Base-by-base conservation (phyloP, 345 rosid species). In the Eucalyptus pauciflora region DNA sequence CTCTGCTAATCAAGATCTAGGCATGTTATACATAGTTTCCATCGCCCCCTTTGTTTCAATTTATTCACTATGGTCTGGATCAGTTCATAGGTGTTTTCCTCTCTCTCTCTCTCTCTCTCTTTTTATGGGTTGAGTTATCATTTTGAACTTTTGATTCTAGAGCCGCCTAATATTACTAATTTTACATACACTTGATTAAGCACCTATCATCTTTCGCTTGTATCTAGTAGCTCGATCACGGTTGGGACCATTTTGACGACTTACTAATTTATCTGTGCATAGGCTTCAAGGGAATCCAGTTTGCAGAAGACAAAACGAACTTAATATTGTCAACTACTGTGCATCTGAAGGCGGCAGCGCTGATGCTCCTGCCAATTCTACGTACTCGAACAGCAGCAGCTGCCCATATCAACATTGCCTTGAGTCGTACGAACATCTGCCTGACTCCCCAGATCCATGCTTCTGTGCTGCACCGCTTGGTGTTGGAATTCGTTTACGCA, bases 211-310 rank as follows among this genome's bases (percentile, higher is more conserved):
- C 8, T 67, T 87, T 45, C 14, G 5, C 37, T 25, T 8, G 43
- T 62, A 80, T 81, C 20, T 15, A n/a, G 76, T n/a, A 67, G 76
- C 41, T 64, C 5, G 9, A 31, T 67, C 41, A 31, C 6, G 20
- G 20, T 67, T 67, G 76, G 43, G 27, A 86, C 31, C 91, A 89
- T 80, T 58, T 85, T 52, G 37, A 54, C 11, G 20, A 15, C 45
- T 31, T 37, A 14, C 9, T 27, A 43, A 13, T 86, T 41, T 51
- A 27, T n/a, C 24, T 4, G 79, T 92, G 52, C 48, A 80, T 86
- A 96, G 98, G 95, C 97, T 96, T 87, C 87, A 89, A 45, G 97
- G 93, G 14, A 96, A 96, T 88, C 96, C 96, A 33, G 88, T 95
- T 43, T 96, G 97, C 87, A 48, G 88, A 89, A 90, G 89, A 51